phyloP scores from a whole-genome alignment of 768 basidiomycete species.

The Pleurotus cornucopiae region DNA sequence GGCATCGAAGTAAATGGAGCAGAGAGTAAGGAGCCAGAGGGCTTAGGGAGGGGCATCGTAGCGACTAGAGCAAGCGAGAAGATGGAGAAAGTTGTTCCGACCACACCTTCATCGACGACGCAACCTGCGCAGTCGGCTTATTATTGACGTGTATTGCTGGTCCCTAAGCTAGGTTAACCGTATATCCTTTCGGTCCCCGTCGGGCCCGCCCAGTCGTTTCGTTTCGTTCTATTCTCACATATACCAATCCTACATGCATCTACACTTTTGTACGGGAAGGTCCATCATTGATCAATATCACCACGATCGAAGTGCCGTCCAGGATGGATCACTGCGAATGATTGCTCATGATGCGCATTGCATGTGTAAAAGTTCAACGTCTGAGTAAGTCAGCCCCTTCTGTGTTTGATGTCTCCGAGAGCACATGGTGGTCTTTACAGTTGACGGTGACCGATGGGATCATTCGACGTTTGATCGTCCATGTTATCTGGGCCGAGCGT shows the following conservation, averaged over 20 bases:
- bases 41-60: neutral
- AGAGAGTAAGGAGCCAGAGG: neutral
- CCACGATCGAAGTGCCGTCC: neutral
- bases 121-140: neutral
- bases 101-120: neutral
- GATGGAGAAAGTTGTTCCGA: neutral
- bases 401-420: slow-evolving; percentile 3
- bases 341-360: neutral
- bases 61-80: neutral
- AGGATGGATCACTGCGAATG: slow-evolving; percentile 5
- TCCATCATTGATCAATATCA: neutral
- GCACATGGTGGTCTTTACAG: neutral
- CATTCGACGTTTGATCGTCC: neutral
- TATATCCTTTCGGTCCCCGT: no score
- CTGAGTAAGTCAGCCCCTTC: slow-evolving; percentile 1
- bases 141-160: no score
- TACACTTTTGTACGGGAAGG: neutral
- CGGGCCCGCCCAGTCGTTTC: no score
- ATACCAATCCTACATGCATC: neutral
- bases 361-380: neutral
- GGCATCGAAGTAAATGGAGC: slow-evolving; percentile 10
- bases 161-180: no score
- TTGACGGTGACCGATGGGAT: slow-evolving; percentile 7
- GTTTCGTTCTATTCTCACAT: no score
- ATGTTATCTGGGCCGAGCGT: neutral